Percentiles rank a stretch among this genome's conserved stretches.
Evolutionary conservation across 148 eudicot species (phyloP).

Genomic region (Heliosperma pusillum): DNA sequence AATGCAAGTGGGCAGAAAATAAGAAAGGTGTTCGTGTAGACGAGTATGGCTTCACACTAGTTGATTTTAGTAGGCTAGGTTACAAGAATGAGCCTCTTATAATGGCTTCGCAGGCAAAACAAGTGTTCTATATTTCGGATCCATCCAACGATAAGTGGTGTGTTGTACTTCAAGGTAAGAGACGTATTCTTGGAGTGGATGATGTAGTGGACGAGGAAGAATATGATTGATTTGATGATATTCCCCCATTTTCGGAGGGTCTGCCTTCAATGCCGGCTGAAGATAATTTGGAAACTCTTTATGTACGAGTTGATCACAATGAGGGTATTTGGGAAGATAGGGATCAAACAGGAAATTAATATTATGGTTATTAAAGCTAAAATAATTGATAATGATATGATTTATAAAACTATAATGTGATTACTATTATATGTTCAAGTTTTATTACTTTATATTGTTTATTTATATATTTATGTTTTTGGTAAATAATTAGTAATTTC

Average conservation of each 20-base stretch:
- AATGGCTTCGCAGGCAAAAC: not conserved
- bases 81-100: not conserved
- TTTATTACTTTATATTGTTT: too few relatives aligned
- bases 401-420: too few relatives aligned
- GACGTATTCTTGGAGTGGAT: not conserved
- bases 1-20: not conserved
- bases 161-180: not conserved
- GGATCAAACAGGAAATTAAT: not conserved
- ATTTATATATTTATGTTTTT: too few relatives aligned
- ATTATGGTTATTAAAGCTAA: too few relatives aligned
- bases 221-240: not conserved
- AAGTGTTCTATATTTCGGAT: not conserved
- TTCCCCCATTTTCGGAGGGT: not conserved
- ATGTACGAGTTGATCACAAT: not conserved
- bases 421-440: too few relatives aligned
- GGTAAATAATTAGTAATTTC: too few relatives aligned
- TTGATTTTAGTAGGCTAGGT: not conserved
- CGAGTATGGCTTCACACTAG: not conserved
- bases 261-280: not conserved
- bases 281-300: not conserved
- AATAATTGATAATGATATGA: too few relatives aligned
- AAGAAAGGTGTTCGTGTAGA: not conserved
- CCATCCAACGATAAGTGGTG: not conserved
- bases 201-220: not conserved
- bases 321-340: not conserved